These are phyloP conservation scores for Ustilaginoidea virens DNA, from an alignment of 2,329 filamentous ascomycete genomes.

Conservation along the genomic window DNA sequence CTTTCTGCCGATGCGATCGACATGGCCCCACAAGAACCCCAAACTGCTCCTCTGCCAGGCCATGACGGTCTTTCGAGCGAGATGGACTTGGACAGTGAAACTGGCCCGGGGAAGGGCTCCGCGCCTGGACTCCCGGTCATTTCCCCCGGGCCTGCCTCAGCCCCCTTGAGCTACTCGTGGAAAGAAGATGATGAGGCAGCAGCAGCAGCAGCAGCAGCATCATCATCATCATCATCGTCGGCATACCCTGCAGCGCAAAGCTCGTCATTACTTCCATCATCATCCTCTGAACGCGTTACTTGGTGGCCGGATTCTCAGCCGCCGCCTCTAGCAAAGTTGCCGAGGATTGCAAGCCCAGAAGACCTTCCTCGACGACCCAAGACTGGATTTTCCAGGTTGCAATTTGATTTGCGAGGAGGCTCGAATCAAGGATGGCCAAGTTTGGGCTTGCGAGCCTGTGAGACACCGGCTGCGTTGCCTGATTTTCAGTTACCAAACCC, in stretches of 20 bases:
- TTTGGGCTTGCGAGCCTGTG: slow-evolving; percentile 16
- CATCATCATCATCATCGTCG: background rate
- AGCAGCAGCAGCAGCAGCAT: background rate
- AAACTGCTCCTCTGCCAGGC: slow-evolving; percentile 43
- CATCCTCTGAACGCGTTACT: too few relatives aligned
- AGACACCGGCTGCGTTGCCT: slow-evolving; percentile 8
- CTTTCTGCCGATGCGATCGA: slow-evolving; percentile 44
- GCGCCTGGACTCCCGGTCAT: slow-evolving; percentile 34
- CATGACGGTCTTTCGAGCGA: slow-evolving; percentile 31
- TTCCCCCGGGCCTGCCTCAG: slow-evolving; percentile 50
- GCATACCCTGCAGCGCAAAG: too few relatives aligned
- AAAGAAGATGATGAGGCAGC: slow-evolving; percentile 24
- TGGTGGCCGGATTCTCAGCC: too few relatives aligned
- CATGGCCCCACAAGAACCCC: slow-evolving; percentile 35
- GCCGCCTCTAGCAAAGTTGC: background rate
- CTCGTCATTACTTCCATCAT: too few relatives aligned
- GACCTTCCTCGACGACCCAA: slow-evolving; percentile 18
- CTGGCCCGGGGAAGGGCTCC: slow-evolving; percentile 35
- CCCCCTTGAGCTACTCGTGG: slow-evolving; percentile 49
- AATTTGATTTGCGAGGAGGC: too few relatives aligned
- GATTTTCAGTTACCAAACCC: slow-evolving; percentile 5
- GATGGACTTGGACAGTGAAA: slow-evolving; percentile 24
- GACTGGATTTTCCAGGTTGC: slow-evolving; percentile 18
- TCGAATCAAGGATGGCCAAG: slow-evolving; percentile 14
- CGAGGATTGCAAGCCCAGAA: slow-evolving; percentile 4